Conservation (phyloP, 2,329 filamentous ascomycete genomes). For the Fonsecaea multimorphosa region DNA sequence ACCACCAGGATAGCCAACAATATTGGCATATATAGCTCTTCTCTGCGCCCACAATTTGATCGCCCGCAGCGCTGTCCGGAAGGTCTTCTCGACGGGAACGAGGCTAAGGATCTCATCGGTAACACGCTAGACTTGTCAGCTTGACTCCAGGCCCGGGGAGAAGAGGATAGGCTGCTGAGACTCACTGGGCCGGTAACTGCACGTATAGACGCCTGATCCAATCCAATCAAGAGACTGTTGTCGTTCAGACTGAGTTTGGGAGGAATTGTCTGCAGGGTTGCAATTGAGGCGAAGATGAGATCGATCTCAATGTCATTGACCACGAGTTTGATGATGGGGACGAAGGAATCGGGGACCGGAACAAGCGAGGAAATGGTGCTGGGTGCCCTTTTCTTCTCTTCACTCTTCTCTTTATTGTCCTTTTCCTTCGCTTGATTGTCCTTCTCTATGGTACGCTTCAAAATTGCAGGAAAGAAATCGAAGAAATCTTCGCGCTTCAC, state of each 20-base stretch:
- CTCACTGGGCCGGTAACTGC: conserved; percentile 81
- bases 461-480: conserved; percentile 78
- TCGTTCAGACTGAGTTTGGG: conserved; percentile 78
- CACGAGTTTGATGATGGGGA: conserved; percentile 97
- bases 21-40: conserved; percentile 92
- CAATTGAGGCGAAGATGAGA: conserved; percentile 82
- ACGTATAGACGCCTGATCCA: conserved; percentile 85
- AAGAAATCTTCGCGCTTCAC: conserved; percentile 92
- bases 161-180: background rate
- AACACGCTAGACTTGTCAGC: conserved; percentile 61
- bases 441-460: conserved; percentile 71
- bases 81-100: conserved; percentile 87
- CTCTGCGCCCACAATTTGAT: conserved; percentile 96
- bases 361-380: conserved; percentile 85
- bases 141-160: background rate
- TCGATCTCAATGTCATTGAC: conserved; percentile 92
- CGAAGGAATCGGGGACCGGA: conserved; percentile 85
- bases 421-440: background rate
- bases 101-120: conserved; percentile 89
- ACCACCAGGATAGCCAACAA: conserved; percentile 94
- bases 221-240: conserved; percentile 79
- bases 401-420: background rate
- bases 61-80: conserved; percentile 84
- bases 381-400: conserved; percentile 52
- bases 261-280: conserved; percentile 72